phyloP scores from a whole-genome alignment of 202 grass and related monocot species.

The Elaeis oleifera region DNA sequence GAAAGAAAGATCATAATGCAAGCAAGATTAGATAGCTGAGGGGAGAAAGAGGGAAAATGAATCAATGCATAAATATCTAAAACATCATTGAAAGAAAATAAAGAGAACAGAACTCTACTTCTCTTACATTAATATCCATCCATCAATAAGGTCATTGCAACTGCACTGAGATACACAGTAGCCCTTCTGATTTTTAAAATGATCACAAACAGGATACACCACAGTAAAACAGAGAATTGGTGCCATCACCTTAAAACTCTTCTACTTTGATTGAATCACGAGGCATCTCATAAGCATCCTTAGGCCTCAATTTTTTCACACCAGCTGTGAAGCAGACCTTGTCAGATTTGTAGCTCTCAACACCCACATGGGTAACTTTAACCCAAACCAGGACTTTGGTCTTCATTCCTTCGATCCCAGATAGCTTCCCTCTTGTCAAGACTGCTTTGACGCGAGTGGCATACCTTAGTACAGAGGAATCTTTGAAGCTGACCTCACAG shows the following conservation, averaged over 20 bases:
- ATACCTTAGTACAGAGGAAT: constrained; percentile 60
- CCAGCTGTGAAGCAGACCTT: constrained; percentile 85
- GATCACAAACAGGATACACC: neutral
- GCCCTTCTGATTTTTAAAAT: neutral
- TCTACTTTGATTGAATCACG: constrained; percentile 54
- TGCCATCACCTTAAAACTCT: constrained; percentile 47
- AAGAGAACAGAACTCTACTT: too few relatives aligned
- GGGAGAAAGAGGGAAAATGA: too few relatives aligned
- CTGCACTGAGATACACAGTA: neutral
- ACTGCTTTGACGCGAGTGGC: constrained; percentile 65
- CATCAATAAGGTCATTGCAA: too few relatives aligned
- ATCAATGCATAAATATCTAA: too few relatives aligned
- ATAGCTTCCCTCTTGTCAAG: constrained; percentile 64
- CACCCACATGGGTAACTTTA: constrained; percentile 59
- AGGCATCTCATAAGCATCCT: constrained; percentile 72
- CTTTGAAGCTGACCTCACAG: constrained; percentile 83
- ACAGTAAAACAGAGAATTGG: neutral
- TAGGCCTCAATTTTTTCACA: constrained; percentile 81
- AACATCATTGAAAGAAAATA: too few relatives aligned
- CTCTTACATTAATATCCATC: too few relatives aligned
- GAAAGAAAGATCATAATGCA: too few relatives aligned
- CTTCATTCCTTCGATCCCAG: constrained; percentile 79
- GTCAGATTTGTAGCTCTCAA: constrained; percentile 83
- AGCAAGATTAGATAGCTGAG: too few relatives aligned
- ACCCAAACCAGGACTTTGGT: constrained; percentile 88